These are phyloP conservation scores for Kewa caespitosa DNA, from an alignment of 179 eudicot species.

Conservation along the genomic window DNA sequence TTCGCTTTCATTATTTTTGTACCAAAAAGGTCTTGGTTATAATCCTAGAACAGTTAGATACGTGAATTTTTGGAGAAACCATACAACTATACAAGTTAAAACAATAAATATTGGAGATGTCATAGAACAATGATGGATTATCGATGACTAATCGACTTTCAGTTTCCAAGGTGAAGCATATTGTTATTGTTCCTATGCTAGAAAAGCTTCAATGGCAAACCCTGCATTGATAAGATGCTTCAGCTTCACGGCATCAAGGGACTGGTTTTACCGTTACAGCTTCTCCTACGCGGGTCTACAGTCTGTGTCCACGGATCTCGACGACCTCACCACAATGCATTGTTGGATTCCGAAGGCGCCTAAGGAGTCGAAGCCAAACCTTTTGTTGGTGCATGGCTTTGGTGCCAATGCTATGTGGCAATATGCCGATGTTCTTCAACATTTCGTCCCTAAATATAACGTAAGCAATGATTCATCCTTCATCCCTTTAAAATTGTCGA, in stretches of 20 bases:
- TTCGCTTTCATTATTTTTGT: no score
- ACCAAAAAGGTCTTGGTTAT: no score
- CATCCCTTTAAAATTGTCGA: no score
- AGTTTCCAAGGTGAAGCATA: slow-evolving; percentile 2
- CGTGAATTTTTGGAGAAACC: no score
- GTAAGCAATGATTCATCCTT: slow-evolving; percentile 33
- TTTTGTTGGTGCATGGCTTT: slow-evolving; percentile 78
- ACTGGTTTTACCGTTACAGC: slow-evolving; percentile 54
- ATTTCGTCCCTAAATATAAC: slow-evolving; percentile 60
- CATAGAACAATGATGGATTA: no score
- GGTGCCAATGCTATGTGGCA: slow-evolving; percentile 99
- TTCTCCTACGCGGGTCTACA: slow-evolving; percentile 64
- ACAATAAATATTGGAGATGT: no score
- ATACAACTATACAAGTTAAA: no score
- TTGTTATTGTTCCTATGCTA: slow-evolving; percentile 15
- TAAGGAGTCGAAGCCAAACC: slow-evolving; percentile 46
- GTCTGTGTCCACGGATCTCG: slow-evolving; percentile 45
- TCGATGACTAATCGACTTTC: no score
- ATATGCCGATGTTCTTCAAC: slow-evolving; percentile 55
- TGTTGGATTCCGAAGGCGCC: slow-evolving; percentile 74
- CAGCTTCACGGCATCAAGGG: slow-evolving; percentile 67
- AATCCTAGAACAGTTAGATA: no score
- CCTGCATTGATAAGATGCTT: slow-evolving; percentile 35
- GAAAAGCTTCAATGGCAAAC: slow-evolving; percentile 17
- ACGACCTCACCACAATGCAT: slow-evolving; percentile 61